phyloP scores from a whole-genome alignment of 176 grass and related monocot genomes.

The Ensete ventricosum region DNA sequence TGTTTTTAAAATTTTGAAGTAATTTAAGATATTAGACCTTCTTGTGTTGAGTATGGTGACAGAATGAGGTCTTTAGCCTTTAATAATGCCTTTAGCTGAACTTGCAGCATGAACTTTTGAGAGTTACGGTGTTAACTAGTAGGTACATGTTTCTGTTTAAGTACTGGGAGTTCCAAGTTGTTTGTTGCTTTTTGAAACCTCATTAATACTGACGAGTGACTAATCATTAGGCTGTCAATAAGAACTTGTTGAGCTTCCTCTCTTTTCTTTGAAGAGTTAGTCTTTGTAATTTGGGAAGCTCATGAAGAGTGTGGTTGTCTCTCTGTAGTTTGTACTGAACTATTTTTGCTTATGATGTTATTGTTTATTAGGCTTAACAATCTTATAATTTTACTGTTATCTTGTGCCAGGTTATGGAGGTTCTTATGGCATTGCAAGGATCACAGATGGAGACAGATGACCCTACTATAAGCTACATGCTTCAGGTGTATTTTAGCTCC shows the following conservation, averaged over 20 bases:
- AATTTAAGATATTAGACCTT: too few species aligned
- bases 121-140: too few species aligned
- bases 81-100: too few species aligned
- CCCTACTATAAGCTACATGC: slow-evolving; percentile 97
- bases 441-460: slow-evolving; percentile 93
- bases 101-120: too few species aligned
- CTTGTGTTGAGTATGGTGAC: too few species aligned
- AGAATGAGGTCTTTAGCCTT: too few species aligned
- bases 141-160: too few species aligned
- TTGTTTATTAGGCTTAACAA: background rate
- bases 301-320: background rate
- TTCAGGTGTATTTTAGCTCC: slow-evolving; percentile 41
- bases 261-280: background rate
- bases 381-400: slow-evolving; percentile 10
- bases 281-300: background rate
- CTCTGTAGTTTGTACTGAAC: background rate
- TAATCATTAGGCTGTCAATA: background rate
- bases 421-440: slow-evolving; percentile 96
- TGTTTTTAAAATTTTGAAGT: too few species aligned
- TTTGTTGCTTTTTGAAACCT: too few species aligned
- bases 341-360: background rate
- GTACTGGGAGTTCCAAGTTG: too few species aligned
- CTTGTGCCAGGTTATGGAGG: slow-evolving; percentile 79
- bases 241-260: background rate
- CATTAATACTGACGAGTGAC: background rate